phyloP scores from a whole-genome alignment of 805 yeast species.

The Pichia californica region DNA sequence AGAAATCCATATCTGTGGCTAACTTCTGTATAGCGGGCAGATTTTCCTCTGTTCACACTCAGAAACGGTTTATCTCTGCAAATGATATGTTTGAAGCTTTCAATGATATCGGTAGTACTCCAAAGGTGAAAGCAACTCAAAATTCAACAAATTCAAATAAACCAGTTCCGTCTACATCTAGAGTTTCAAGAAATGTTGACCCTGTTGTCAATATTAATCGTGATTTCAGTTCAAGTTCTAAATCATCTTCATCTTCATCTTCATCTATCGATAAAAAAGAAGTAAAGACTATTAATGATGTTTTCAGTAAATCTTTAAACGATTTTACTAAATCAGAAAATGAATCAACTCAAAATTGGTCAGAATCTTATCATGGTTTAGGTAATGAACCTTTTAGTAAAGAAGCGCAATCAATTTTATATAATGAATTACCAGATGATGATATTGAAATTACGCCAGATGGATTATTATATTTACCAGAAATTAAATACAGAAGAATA shows the following conservation, averaged over 20 bases:
- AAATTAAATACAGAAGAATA: slow-evolving; percentile 88
- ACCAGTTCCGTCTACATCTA: background rate
- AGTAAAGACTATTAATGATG: slow-evolving; percentile 12
- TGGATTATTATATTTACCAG: slow-evolving; percentile 87
- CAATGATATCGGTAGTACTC: slow-evolving; percentile 3
- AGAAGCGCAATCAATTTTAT: slow-evolving; percentile 52
- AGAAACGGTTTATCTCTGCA: slow-evolving; percentile 6
- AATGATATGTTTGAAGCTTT: slow-evolving; percentile 27
- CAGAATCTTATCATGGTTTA: slow-evolving; percentile 79
- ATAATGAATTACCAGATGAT: slow-evolving; percentile 52
- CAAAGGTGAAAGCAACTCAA: slow-evolving; percentile 1
- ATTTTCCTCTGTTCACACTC: no score
- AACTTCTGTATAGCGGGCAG: background rate
- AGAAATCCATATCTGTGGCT: no score
- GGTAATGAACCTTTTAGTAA: slow-evolving; percentile 71
- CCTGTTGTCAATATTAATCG: slow-evolving; percentile 22
- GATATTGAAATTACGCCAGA: slow-evolving; percentile 96
- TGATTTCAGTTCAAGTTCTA: slow-evolving; percentile 5
- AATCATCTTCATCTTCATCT: no score
- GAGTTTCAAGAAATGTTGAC: slow-evolving; percentile 12
- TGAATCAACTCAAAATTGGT: slow-evolving; percentile 56
- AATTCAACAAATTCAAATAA: background rate
- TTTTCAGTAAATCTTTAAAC: slow-evolving; percentile 18
- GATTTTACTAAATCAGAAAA: slow-evolving; percentile 17
- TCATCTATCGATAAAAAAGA: background rate